phyloP scores from a whole-genome alignment of 345 rosid genomes.

The Eucalyptus globulus region DNA sequence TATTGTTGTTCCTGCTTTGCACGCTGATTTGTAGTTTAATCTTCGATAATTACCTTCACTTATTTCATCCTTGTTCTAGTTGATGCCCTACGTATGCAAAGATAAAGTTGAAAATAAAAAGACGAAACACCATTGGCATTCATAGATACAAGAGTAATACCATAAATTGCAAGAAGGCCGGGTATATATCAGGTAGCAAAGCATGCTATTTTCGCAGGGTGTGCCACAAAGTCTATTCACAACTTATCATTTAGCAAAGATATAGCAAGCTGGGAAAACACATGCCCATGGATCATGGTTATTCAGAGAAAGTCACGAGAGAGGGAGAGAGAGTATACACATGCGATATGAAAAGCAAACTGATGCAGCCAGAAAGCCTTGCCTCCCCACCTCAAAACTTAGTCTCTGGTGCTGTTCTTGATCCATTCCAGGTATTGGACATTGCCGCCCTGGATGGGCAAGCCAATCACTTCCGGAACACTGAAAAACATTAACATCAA shows the following conservation, averaged over 20 bases:
- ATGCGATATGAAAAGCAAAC: not conserved
- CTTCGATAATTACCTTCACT: not conserved
- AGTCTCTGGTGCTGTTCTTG: conserved; percentile 74
- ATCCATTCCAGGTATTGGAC: conserved; percentile 73
- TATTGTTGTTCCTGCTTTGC: not conserved
- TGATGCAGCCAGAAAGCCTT: not conserved
- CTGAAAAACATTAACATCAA: conserved; percentile 8
- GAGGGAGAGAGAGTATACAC: not conserved
- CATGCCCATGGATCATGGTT: not conserved
- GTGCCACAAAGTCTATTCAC: not conserved
- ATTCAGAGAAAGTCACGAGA: not conserved
- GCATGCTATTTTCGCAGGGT: not conserved
- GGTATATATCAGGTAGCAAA: not conserved
- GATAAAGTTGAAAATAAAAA: not conserved
- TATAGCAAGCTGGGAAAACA: not conserved
- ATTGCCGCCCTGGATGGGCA: conserved; percentile 80
- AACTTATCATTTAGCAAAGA: not conserved
- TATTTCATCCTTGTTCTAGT: not conserved
- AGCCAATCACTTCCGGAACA: conserved; percentile 82
- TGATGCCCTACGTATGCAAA: not conserved
- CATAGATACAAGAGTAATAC: not conserved
- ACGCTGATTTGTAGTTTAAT: not conserved
- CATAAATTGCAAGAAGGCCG: not conserved
- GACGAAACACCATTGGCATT: not conserved
- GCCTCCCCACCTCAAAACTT: not conserved